phyloP scores from a whole-genome alignment of 768 basidiomycete genomes.

The Xerocomellus dryophilus region DNA sequence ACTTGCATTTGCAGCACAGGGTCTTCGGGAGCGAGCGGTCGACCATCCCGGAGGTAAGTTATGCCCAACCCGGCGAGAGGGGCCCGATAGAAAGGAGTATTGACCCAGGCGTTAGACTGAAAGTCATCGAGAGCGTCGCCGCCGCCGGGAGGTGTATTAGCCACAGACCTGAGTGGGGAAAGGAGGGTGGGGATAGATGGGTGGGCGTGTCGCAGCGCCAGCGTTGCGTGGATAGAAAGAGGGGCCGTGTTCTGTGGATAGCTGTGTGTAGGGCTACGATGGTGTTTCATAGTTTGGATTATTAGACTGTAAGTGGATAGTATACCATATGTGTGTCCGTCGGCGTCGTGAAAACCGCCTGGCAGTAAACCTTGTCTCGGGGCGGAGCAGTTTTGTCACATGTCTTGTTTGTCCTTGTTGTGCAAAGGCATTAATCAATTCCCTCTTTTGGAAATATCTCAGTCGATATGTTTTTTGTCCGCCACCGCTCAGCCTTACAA shows the following conservation, averaged over 20 bases:
- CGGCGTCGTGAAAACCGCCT: background rate
- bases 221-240: slow-evolving; percentile 24
- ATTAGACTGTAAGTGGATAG: background rate
- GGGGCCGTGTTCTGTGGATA: slow-evolving; percentile 10
- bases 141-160: background rate
- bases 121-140: slow-evolving; percentile 21
- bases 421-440: slow-evolving; percentile 12
- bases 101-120: slow-evolving; percentile 31
- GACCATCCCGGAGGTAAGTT: slow-evolving; percentile 7
- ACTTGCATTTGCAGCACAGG: slow-evolving; percentile 2
- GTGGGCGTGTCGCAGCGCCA: slow-evolving; percentile 27
- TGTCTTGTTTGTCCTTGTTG: slow-evolving; percentile 26
- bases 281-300: slow-evolving; percentile 24
- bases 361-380: background rate
- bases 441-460: slow-evolving; percentile 17
- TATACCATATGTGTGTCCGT: background rate
- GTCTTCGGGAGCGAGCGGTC: background rate
- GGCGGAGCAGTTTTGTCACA: background rate
- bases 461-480: slow-evolving; percentile 12
- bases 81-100: slow-evolving; percentile 1
- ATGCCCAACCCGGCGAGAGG: slow-evolving; percentile 31
- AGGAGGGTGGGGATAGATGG: slow-evolving; percentile 29
- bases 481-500: no score
- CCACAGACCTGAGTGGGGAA: slow-evolving; percentile 21
- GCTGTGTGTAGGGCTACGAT: slow-evolving; percentile 23